Conservation (phyloP, 2,329 filamentous ascomycete species). For the Escovopsis sp. region DNA sequence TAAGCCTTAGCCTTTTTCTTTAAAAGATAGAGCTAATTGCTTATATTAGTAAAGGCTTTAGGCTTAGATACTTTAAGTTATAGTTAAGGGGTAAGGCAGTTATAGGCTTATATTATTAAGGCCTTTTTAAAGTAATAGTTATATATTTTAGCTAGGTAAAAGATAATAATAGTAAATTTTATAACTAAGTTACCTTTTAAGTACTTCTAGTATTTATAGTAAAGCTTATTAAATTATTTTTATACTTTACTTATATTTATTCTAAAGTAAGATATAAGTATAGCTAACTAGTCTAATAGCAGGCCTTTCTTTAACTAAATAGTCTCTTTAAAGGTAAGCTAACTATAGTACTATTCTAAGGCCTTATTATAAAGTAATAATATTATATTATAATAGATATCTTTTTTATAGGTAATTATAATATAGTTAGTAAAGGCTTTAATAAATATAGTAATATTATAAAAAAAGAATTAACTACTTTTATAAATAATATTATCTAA, state of each 20-base stretch:
- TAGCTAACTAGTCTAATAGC: background rate
- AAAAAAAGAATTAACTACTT: background rate
- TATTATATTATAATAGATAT: conserved; percentile 2
- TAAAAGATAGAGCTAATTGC: no score
- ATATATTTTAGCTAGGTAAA: no score
- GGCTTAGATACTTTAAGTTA: background rate
- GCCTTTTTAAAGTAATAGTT: no score
- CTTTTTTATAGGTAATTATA: background rate
- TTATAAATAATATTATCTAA: no score
- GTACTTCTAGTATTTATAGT: background rate
- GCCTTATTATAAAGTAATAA: background rate
- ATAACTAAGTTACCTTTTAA: no score
- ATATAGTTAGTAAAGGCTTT: background rate
- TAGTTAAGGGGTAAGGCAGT: background rate
- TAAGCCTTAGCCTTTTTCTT: background rate
- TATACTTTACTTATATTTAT: no score
- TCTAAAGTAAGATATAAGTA: background rate
- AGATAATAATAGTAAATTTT: no score
- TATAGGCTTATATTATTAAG: no score
- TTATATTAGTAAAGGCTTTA: background rate
- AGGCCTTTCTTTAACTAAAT: no score
- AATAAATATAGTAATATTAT: background rate
- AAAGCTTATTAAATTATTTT: no score
- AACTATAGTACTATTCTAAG: background rate
- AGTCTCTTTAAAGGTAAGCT: no score